These are phyloP conservation scores for Hypoxylon sp. DNA, from an alignment of 2,329 filamentous ascomycete genomes.

Conservation along the genomic window DNA sequence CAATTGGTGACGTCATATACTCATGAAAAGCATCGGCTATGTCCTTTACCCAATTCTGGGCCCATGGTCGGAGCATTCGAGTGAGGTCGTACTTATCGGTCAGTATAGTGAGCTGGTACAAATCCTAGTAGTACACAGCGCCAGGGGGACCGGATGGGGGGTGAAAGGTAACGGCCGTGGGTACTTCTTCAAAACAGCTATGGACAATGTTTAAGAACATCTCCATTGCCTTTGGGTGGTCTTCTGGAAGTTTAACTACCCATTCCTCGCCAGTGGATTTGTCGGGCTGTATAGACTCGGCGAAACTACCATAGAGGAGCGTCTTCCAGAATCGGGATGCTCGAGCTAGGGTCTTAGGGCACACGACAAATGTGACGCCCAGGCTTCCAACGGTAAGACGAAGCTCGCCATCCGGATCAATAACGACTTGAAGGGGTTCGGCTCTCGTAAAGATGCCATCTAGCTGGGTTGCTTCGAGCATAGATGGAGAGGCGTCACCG, in stretches of 20 bases:
- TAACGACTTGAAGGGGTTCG: constrained; percentile 12
- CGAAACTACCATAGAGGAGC: constrained; percentile 49
- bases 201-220: constrained; percentile 55
- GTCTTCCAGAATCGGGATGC: constrained; percentile 48
- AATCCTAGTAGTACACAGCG: not conserved
- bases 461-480: not conserved
- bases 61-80: constrained; percentile 46
- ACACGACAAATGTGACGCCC: constrained; percentile 44
- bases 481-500: not conserved
- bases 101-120: constrained; percentile 48
- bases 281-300: constrained; percentile 41
- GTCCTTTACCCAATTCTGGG: constrained; percentile 4
- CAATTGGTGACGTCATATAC: not conserved
- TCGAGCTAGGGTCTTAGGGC: constrained; percentile 46
- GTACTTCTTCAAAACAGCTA: constrained; percentile 48
- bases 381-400: constrained; percentile 36
- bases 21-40: not conserved
- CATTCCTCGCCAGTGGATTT: constrained; percentile 37
- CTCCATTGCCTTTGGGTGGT: constrained; percentile 50
- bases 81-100: constrained; percentile 52
- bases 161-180: constrained; percentile 6
- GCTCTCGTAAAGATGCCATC: not conserved
- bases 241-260: constrained; percentile 52
- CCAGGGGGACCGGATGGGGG: not conserved
- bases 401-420: constrained; percentile 47